Evolutionary conservation across 2,329 filamentous ascomycete species (phyloP).

Genomic region (Triangularia verruculosa): DNA sequence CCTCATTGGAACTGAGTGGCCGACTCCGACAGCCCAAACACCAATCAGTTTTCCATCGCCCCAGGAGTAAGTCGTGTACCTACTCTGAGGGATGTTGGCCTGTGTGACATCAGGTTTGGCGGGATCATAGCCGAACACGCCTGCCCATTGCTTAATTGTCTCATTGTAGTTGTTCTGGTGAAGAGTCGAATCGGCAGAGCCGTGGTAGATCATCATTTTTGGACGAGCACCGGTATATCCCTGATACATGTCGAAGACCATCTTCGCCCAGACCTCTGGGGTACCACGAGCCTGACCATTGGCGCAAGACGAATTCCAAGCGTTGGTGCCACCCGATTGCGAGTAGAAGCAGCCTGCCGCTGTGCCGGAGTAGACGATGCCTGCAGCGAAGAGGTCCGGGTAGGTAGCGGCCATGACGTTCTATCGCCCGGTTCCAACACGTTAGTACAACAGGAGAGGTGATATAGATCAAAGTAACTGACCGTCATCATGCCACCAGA

Average conservation of each 20-base stretch:
- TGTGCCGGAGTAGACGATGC: conserved; percentile 43
- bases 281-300: conserved; percentile 40
- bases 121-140: conserved; percentile 43
- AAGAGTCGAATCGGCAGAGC: conserved; percentile 49
- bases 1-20: conserved; percentile 32
- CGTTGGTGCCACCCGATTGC: conserved; percentile 38
- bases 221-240: conserved; percentile 50
- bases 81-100: conserved; percentile 27
- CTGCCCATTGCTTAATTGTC: conserved; percentile 55
- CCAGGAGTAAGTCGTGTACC: conserved; percentile 28
- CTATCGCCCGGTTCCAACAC: conserved; percentile 15
- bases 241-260: conserved; percentile 46
- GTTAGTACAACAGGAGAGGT: neutral
- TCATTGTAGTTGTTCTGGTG: conserved; percentile 51
- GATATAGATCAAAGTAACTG: conserved; percentile 8
- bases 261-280: conserved; percentile 46
- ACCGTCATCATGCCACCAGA: conserved; percentile 52
- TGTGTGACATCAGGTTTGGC: conserved; percentile 27
- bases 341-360: conserved; percentile 45
- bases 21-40: conserved; percentile 31
- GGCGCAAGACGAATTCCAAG: conserved; percentile 51
- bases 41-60: conserved; percentile 30
- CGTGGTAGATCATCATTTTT: conserved; percentile 58
- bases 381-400: conserved; percentile 47
- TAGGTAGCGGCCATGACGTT: conserved; percentile 48